A percentile compares a stretch with the other conserved stretches of the same genome.
Evolutionary conservation across 179 eudicot genomes (phyloP).

Genomic region (Silene noctiflora): DNA sequence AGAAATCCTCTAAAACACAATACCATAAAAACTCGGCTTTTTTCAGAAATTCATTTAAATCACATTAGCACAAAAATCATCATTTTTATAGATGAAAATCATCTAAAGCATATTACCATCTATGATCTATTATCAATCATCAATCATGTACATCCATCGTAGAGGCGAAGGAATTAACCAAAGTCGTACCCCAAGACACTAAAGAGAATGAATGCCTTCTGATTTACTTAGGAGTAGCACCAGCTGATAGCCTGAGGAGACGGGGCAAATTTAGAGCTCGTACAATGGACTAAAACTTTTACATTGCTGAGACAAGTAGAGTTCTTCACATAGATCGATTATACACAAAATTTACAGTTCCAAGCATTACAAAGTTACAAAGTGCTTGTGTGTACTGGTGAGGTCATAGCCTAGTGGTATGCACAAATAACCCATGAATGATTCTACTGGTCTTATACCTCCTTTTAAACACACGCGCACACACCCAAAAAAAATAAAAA

Average conservation of each 20-base stretch:
- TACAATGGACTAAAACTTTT: not conserved
- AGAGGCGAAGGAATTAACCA: too few relatives aligned
- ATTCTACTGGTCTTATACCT: not conserved
- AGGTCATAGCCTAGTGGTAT: not conserved
- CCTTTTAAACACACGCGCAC: not conserved
- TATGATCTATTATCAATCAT: not conserved
- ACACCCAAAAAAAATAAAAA: not conserved
- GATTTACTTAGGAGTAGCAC: not conserved
- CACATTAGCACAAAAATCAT: not conserved
- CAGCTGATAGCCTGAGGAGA: not conserved
- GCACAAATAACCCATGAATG: too few relatives aligned
- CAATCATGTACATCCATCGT: too few relatives aligned
- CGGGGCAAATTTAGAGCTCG: not conserved
- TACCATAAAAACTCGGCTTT: not conserved
- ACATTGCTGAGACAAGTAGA: slow-evolving; percentile 4
- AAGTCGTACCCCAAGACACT: too few relatives aligned
- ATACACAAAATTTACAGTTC: slow-evolving; percentile 8
- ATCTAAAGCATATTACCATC: not conserved
- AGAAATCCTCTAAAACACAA: not conserved
- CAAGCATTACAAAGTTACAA: not conserved
- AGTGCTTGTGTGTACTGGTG: not conserved
- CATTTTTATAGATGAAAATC: too few relatives aligned
- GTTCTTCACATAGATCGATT: not conserved
- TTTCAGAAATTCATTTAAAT: not conserved
- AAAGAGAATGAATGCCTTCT: not conserved